Evolutionary conservation across 2,329 filamentous ascomycete genomes (phyloP), one percentile per base, ranked within the genome.

Genomic region (Trematosphaeria pertusa): DNA sequence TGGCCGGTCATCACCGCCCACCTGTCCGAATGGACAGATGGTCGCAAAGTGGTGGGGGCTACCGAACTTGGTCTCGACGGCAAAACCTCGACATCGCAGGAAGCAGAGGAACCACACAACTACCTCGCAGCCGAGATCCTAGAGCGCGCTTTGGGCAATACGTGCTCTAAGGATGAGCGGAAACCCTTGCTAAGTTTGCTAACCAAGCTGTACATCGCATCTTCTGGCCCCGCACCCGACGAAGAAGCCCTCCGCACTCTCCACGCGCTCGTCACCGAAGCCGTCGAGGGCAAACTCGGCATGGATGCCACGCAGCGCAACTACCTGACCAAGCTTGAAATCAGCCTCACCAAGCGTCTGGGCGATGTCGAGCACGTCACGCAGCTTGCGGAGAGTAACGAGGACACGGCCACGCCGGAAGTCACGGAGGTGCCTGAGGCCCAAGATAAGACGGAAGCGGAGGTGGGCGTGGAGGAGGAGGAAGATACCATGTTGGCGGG

Each of bases 1-100:
- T 81, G 95, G 55, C 81, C 84, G 33, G 83, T 86, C 3, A 89
- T 96, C 47, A 91, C 89, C 1, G 85, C 89, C 3, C 93, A 91
- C 63, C 76, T 97, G 6, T 84, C 92, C 0, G 93, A 97, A 69
- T 97, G 93, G 94, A 97, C 93, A 0, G 93, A 97, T 69, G 91
- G 92, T 28, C 81, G 93, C 38, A 92, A 95, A 70, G 78, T 85
- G 5, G 75, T 85, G 9, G 78, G 89, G 76, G 74, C 88, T 74
- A 73, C 81, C 0, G 61, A 70, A 21, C 26, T 65, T 76, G 48
- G 74, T 11, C 48, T 67, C n/a, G 63, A 70, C 22, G 64, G 67
- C 12, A 83, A 88, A 37, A 78, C 77, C 71, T 86, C 81, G 75
- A 78, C 76, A 55, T 69, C 43, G 61, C 54, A 58, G 40, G 81